A percentile compares a stretch with the other conserved stretches of the same genome.
These are phyloP conservation scores for Colletotrichum paranaense DNA, from an alignment of 2,329 filamentous ascomycete species.

Conservation along the genomic window DNA sequence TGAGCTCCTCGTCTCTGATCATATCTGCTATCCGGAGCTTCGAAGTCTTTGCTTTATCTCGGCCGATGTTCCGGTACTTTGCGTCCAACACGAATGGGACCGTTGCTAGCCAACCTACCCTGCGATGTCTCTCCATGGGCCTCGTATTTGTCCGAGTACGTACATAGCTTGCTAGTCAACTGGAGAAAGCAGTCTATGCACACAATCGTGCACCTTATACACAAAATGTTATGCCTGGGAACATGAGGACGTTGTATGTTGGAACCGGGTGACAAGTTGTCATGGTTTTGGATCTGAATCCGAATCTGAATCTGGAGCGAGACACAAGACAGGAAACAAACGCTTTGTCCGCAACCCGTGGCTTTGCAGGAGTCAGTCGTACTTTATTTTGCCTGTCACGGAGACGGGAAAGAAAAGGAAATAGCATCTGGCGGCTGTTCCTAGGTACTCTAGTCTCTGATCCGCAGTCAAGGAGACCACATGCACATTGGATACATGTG, in stretches of 20 bases:
- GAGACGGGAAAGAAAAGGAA: neutral
- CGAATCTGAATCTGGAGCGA: neutral
- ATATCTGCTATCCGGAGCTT: neutral
- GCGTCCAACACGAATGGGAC: neutral
- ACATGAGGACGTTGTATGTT: too few relatives aligned
- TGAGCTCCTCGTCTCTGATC: neutral
- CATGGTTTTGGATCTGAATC: slow-evolving; percentile 2
- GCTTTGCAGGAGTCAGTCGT: neutral
- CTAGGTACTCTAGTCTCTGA: neutral
- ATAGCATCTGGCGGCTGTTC: neutral
- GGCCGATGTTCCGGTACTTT: neutral
- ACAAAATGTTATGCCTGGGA: neutral
- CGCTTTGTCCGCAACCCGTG: neutral
- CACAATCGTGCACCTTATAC: neutral
- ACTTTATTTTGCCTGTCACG: neutral
- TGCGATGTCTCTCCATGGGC: neutral
- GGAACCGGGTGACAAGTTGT: neutral
- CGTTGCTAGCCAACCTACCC: neutral
- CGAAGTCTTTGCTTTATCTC: slow-evolving; percentile 26
- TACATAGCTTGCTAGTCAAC: neutral
- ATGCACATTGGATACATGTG: neutral
- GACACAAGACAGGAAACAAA: slow-evolving; percentile 1
- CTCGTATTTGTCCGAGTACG: neutral
- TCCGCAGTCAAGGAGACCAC: neutral
- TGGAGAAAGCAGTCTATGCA: neutral